Evolutionary conservation across 2,329 filamentous ascomycete genomes (phyloP).

Genomic region (Conoideocrella luteorostrata): DNA sequence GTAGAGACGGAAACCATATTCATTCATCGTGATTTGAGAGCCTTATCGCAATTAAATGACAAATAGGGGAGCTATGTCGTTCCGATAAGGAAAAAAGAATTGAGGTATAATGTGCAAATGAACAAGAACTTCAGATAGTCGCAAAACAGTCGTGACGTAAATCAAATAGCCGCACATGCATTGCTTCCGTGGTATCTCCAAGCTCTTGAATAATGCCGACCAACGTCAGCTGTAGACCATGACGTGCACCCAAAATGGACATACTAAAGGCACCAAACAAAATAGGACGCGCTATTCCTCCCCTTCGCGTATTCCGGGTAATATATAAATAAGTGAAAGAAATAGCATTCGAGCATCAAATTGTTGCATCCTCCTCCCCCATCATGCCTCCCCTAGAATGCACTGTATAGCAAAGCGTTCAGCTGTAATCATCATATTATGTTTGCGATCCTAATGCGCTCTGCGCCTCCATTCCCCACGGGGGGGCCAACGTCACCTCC

Average conservation of each 20-base stretch:
- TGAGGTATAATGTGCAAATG: background rate
- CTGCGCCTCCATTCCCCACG: conserved; percentile 19
- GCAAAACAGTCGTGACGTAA: conserved; percentile 1
- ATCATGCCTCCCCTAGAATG: background rate
- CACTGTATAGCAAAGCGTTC: background rate
- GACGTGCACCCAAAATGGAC: conserved; percentile 1
- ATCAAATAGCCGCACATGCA: conserved; percentile 7
- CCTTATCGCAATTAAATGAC: background rate
- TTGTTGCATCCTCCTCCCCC: background rate
- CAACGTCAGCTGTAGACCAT: conserved; percentile 9
- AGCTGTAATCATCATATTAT: conserved; percentile 33
- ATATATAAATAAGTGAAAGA: too few species aligned
- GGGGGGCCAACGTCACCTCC: conserved; percentile 22
- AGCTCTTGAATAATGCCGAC: conserved; percentile 12
- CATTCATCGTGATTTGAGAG: background rate
- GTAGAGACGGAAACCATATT: background rate
- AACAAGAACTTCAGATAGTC: background rate
- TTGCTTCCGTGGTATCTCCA: conserved; percentile 14
- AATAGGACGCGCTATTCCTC: too few species aligned
- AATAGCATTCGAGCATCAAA: background rate
- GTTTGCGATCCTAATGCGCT: conserved; percentile 27
- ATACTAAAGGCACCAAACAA: conserved; percentile 5
- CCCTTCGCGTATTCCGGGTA: too few species aligned
- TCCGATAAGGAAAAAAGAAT: background rate
- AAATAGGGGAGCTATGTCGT: background rate